Evolutionary conservation across 2,329 filamentous ascomycete genomes (phyloP), one percentile per base, ranked within the genome.

Genomic region (Cadophora gregata): DNA sequence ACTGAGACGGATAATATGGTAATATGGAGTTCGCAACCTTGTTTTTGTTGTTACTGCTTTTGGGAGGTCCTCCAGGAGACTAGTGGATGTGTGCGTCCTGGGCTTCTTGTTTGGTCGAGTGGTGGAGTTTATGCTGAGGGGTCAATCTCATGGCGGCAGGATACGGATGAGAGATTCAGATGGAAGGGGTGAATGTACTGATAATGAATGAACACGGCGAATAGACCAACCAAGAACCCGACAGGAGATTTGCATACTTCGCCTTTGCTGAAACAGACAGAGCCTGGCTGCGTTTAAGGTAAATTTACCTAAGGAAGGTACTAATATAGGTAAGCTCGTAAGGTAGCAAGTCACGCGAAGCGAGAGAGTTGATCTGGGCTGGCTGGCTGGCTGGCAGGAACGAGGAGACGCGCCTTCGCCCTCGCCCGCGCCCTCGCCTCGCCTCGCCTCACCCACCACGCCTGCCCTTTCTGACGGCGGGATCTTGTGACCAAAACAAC

Each of bases 21-120:
- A 60, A 61, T 55, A 31, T 66, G 61, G 24, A 45, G 42, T 59
- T 55, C 36, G 53, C 50, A 59, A 31, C 53, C 42, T 58, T 31
- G 29, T n/a, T 64, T 53, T 55, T 31, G 42, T 42, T 50, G 16
- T 58, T 48, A 7, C 33, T 61, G 38, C 25, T 61, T 61, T 33
- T 59, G 21, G 55, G 24, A 27, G 42, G 55, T 59, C 21, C 25
- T 48, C 25, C 38, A 31, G 16, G 38, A 29, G 38, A 25, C 42
- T 61, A 21, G 25, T 31, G 42, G 38, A 48, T 31, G 59, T 1
- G 24, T 61, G 42, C 38, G 50, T 33, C 9, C 31, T 47, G 59
- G 45, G 59, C 59, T 61, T 61, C 59, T 19, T 36, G 25, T 61
- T 61, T 61, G 25, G 38, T 50, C 25, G 21, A 48, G 59, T 29